These are phyloP conservation scores for Phytophthora fragariae DNA, from an alignment of 352 stramenopile genomes.

Conservation along the genomic window DNA sequence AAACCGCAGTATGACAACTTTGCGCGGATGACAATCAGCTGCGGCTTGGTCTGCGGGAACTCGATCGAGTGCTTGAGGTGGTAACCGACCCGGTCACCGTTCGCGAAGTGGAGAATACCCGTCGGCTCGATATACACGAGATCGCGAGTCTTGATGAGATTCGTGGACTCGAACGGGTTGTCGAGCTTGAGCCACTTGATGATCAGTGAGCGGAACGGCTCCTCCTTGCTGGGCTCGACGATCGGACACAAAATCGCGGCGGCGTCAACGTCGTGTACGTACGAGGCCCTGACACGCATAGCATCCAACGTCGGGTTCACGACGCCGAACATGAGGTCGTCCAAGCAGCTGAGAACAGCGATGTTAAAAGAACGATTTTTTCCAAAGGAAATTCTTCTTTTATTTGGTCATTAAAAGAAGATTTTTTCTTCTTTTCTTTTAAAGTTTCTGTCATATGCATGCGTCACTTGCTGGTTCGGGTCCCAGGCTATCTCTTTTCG, in stretches of 20 bases:
- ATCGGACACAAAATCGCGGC: conserved; percentile 36
- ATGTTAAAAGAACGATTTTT: too few relatives aligned
- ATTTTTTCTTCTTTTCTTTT: too few relatives aligned
- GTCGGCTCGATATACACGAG: conserved; percentile 50
- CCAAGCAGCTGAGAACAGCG: conserved; percentile 22
- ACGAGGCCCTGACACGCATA: conserved; percentile 45
- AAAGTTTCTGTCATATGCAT: too few relatives aligned
- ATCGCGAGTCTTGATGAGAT: conserved; percentile 45
- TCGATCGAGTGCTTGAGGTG: conserved; percentile 32
- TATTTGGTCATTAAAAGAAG: too few relatives aligned
- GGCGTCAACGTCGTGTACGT: conserved; percentile 38
- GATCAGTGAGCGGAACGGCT: conserved; percentile 35
- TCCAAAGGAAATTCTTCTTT: too few relatives aligned
- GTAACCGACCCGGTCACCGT: conserved; percentile 38
- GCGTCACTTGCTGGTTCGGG: too few relatives aligned
- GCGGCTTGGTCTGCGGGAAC: conserved; percentile 15
- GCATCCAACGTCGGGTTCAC: conserved; percentile 36
- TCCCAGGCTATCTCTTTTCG: too few relatives aligned
- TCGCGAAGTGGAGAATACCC: conserved; percentile 17
- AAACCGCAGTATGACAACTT: conserved; percentile 52
- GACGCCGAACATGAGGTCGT: conserved; percentile 49
- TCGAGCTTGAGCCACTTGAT: conserved; percentile 48
- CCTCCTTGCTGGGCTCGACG: conserved; percentile 25
- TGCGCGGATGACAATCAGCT: conserved; percentile 49
- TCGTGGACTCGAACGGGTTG: conserved; percentile 32